These are phyloP conservation scores for Pseudogymnoascus sp. DNA, from an alignment of 2,329 filamentous ascomycete genomes.

Conservation along the genomic window DNA sequence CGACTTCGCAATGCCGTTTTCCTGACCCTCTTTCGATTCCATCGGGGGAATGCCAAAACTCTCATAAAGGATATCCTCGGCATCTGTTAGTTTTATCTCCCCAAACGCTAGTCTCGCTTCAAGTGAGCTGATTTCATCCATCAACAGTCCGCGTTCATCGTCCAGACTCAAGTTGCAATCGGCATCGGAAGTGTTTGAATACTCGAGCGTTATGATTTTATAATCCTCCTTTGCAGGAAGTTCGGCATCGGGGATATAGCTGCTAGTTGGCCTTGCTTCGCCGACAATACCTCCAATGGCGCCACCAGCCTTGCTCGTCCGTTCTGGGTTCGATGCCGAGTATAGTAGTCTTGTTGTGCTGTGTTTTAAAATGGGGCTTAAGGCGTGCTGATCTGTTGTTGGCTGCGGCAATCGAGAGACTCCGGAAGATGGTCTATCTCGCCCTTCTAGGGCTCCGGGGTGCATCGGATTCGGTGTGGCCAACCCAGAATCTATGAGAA, in stretches of 20 bases:
- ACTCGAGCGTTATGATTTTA: too few species aligned
- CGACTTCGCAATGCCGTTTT: neutral
- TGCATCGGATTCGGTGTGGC: neutral
- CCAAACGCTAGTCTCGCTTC: slow-evolving; percentile 15
- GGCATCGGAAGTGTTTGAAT: too few species aligned
- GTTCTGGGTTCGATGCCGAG: neutral
- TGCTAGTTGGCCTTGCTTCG: neutral
- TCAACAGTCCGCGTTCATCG: slow-evolving; percentile 19
- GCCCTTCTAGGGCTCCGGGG: neutral
- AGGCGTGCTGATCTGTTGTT: neutral
- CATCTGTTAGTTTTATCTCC: slow-evolving; percentile 13
- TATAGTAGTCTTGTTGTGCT: neutral
- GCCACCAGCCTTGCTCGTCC: neutral
- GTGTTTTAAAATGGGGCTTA: neutral
- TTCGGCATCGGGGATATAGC: neutral
- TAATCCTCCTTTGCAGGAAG: neutral
- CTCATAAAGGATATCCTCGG: neutral
- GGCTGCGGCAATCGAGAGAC: neutral
- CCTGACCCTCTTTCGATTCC: neutral
- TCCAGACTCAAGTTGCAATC: slow-evolving; percentile 8
- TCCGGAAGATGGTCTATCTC: neutral
- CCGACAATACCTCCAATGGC: neutral
- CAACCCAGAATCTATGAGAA: neutral
- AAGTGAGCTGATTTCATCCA: slow-evolving; percentile 18
- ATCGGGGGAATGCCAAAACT: neutral